Base-by-base conservation (phyloP, 2,329 filamentous ascomycete species). In the Drechmeria coniospora region DNA sequence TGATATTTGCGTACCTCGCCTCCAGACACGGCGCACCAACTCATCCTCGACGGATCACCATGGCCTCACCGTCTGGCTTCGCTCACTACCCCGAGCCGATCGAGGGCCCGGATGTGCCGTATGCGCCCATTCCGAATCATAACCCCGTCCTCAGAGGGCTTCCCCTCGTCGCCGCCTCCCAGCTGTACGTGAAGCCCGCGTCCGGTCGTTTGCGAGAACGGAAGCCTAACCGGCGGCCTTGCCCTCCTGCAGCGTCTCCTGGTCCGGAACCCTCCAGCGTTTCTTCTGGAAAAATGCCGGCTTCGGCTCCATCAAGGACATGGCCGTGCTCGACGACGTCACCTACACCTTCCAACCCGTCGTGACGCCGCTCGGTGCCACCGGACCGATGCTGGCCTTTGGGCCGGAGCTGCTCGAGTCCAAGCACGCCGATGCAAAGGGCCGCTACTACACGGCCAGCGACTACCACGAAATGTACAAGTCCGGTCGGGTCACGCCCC, bases 391-490 rank as follows among this genome's bases (percentile, higher is more conserved):
- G 40, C 47, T 62, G 4, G 47, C 53, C 4, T 50, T 66, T 20
- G 56, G 53, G 3, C 38, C 54, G 1, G 51, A 59, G 20, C 51
- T 65, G 4, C 47, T 51, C 26, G 45, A 48, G 25, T 50, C 51
- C 8, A 54, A 56, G 26, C 53, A 63, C 6, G 44, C 51, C 11
- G 46, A 54, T 24, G 44, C 57, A 9, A 40, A 49, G 5, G 59
- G 57, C 11, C 63, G 68, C 24, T 82, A 79, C 54, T 70, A 74
- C 47, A 79, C 79, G 4, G 68, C 74, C 15, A 64, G 68, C 9
- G 82, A 93, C 53, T 93, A 84, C 47, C 75, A 83, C 46, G 65
- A 68, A 28, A 66, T 79, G 22, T 92, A 86, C 56, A 65, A 63
- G 35, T 69, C 69, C 5, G 79, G 80, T 27, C 57, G 65, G 33